Conservation (phyloP, 163 green algal species). For the Botryococcus braunii region DNA sequence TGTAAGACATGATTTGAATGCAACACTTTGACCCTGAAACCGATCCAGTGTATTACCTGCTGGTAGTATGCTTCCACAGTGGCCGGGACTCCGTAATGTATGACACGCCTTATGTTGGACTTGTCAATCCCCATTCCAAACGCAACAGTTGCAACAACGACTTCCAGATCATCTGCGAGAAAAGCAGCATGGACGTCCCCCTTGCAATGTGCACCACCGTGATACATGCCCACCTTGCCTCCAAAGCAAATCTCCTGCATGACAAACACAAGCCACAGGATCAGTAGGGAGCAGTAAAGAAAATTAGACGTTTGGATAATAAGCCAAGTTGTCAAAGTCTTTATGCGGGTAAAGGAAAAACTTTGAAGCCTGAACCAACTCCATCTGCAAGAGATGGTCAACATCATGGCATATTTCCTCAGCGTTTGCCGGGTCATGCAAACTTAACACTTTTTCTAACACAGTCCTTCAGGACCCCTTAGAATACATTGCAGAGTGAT, state of each 20-base stretch:
- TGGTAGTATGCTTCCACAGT: constrained; percentile 63
- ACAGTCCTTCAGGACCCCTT: too few relatives aligned
- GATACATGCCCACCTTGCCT: constrained; percentile 31
- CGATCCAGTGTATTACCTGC: constrained; percentile 30
- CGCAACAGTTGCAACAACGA: constrained; percentile 61
- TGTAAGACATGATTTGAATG: background rate
- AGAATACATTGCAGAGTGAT: too few relatives aligned
- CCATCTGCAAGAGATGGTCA: too few relatives aligned
- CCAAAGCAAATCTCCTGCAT: background rate
- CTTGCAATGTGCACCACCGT: constrained; percentile 36
- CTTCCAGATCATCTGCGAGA: constrained; percentile 36
- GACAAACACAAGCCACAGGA: too few relatives aligned
- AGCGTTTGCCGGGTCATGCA: too few relatives aligned
- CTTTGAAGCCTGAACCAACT: too few relatives aligned
- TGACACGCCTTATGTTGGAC: constrained; percentile 27
- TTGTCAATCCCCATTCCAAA: constrained; percentile 72
- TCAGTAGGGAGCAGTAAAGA: too few relatives aligned
- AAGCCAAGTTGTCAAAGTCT: too few relatives aligned
- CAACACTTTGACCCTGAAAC: background rate
- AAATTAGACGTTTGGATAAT: too few relatives aligned
- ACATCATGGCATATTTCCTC: too few relatives aligned
- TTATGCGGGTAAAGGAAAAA: too few relatives aligned
- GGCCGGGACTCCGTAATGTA: constrained; percentile 26
- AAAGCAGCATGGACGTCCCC: constrained; percentile 35
- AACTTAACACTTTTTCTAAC: too few relatives aligned